A percentile compares a stretch with the other conserved stretches of the same genome.
These are phyloP conservation scores for Microbotryum violaceum DNA, from an alignment of 1,284 basidiomycete species.

Conservation along the genomic window DNA sequence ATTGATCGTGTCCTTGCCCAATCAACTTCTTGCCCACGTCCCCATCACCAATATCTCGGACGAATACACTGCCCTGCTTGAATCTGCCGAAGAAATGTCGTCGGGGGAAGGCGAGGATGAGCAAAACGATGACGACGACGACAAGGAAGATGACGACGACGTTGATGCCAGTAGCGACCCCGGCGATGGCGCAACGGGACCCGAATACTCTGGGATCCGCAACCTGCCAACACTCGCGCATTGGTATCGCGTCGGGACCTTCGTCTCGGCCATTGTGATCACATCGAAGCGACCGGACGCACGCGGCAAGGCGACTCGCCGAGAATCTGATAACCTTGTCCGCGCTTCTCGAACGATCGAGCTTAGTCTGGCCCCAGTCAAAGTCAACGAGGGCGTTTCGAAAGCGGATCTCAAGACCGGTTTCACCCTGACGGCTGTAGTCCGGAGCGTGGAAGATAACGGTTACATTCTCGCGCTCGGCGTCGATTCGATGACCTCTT, in stretches of 20 bases:
- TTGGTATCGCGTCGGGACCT: constrained; percentile 75
- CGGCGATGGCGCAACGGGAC: too few relatives aligned
- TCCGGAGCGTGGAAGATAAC: constrained; percentile 76
- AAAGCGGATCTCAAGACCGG: constrained; percentile 70
- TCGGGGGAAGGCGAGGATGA: constrained; percentile 46
- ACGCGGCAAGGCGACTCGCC: constrained; percentile 17
- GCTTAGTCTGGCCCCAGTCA: constrained; percentile 72
- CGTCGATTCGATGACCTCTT: constrained; percentile 48
- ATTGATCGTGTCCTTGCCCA: constrained; percentile 84
- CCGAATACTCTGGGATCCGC: constrained; percentile 3
- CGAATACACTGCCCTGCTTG: constrained; percentile 64
- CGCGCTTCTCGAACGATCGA: constrained; percentile 73
- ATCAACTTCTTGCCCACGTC: constrained; percentile 88
- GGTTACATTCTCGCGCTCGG: constrained; percentile 88
- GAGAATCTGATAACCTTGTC: constrained; percentile 53
- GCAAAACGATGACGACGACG: constrained; percentile 45
- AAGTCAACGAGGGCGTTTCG: constrained; percentile 73
- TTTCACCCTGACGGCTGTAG: constrained; percentile 63
- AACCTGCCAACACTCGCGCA: constrained; percentile 4
- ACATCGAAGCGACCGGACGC: constrained; percentile 35
- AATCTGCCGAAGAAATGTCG: constrained; percentile 48
- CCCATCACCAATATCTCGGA: constrained; percentile 91
- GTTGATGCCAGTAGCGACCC: constrained; percentile 21
- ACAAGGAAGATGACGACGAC: constrained; percentile 38
- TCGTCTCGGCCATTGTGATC: constrained; percentile 70